Conservation (phyloP, 139 green algal species). For the Volvox africanus region DNA sequence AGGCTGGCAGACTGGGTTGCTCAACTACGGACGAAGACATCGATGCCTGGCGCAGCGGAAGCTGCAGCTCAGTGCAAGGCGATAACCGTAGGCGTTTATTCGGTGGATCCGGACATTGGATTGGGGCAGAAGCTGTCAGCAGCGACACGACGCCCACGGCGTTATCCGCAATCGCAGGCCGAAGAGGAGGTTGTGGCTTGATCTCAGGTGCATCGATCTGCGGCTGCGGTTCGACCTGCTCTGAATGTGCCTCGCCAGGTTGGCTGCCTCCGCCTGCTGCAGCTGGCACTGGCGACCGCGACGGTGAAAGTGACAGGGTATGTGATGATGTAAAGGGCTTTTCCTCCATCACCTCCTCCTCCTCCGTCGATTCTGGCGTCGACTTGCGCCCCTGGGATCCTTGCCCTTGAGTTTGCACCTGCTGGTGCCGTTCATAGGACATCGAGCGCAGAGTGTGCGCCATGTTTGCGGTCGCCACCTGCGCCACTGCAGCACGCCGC, state of each 20-base stretch:
- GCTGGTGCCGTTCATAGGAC: background rate
- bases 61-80: background rate
- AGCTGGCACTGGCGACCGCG: background rate
- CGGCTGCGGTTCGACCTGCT: background rate
- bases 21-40: background rate
- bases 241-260: background rate
- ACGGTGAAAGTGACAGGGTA: conserved; percentile 3
- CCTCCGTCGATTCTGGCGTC: background rate
- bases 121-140: background rate
- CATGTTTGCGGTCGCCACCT: background rate
- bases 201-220: background rate
- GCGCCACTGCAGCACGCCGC: background rate
- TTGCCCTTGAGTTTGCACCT: background rate
- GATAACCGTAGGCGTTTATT: background rate
- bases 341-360: conserved; percentile 2
- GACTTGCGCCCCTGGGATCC: background rate
- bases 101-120: background rate
- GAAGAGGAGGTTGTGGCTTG: too few relatives aligned
- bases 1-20: background rate
- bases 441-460: background rate
- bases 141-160: background rate
- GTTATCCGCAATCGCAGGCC: too few relatives aligned
- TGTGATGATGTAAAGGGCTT: background rate
- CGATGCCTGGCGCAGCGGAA: background rate
- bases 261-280: background rate